Percentiles rank a stretch among this genome's conserved stretches.
Conservation (phyloP, 495 filamentous ascomycete genomes). For the Lophiostoma macrostomum region DNA sequence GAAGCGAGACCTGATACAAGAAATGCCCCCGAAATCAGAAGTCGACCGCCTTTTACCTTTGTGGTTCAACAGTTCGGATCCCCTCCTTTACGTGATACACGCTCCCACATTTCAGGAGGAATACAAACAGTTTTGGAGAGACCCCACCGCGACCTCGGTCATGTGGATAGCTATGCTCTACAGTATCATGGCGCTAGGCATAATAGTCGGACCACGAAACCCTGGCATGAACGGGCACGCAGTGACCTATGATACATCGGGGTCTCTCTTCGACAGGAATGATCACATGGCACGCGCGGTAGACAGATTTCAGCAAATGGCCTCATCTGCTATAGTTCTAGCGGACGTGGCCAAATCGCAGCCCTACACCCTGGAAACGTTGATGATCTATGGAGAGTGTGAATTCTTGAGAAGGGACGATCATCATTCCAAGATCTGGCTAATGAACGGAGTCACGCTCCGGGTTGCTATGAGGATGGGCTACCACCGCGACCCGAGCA, state of each 20-base stretch:
- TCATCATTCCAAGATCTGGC: slow-evolving; percentile 37
- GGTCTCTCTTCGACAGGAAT: neutral
- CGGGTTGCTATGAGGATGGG: slow-evolving; percentile 41
- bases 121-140: slow-evolving; percentile 41
- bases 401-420: slow-evolving; percentile 35
- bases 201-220: slow-evolving; percentile 28
- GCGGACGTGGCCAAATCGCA: slow-evolving; percentile 37
- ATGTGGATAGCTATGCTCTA: slow-evolving; percentile 42
- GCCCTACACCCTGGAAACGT: slow-evolving; percentile 38
- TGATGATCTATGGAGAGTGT: slow-evolving; percentile 37
- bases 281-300: slow-evolving; percentile 8
- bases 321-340: slow-evolving; percentile 37
- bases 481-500: slow-evolving; percentile 38
- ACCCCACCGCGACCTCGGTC: slow-evolving; percentile 30
- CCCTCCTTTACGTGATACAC: slow-evolving; percentile 33
- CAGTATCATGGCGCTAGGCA: slow-evolving; percentile 35
- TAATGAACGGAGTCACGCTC: slow-evolving; percentile 37
- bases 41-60: slow-evolving; percentile 38
- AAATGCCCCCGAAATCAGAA: slow-evolving; percentile 37
- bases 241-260: neutral
- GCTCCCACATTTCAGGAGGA: slow-evolving; percentile 41
- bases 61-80: slow-evolving; percentile 38
- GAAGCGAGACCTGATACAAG: slow-evolving; percentile 32
- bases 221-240: slow-evolving; percentile 11
- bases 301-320: slow-evolving; percentile 35